phyloP scores from a whole-genome alignment of 495 filamentous ascomycete species.

The Massariosphaeria phaeospora region DNA sequence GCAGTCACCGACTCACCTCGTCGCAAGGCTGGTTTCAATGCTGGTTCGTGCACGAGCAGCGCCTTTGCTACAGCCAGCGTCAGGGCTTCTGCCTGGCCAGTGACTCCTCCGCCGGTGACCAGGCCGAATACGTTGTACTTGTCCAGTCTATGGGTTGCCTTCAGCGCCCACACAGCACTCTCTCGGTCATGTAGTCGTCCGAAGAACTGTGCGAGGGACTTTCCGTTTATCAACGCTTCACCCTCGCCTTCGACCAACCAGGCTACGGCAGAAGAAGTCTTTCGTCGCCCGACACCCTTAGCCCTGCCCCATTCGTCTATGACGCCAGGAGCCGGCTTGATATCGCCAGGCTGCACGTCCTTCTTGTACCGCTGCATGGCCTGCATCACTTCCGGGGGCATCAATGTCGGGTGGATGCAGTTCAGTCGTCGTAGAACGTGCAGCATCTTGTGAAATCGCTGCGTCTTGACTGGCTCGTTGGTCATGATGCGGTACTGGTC shows the following conservation, averaged over 20 bases:
- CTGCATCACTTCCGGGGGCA: constrained; percentile 60
- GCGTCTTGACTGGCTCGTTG: constrained; percentile 71
- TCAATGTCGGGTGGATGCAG: constrained; percentile 73
- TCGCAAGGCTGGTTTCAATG: constrained; percentile 77
- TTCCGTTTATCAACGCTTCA: constrained; percentile 84
- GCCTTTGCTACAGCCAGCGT: constrained; percentile 89
- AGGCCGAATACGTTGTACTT: constrained; percentile 96
- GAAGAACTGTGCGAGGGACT: constrained; percentile 70
- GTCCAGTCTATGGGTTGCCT: constrained; percentile 74
- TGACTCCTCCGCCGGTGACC: constrained; percentile 79
- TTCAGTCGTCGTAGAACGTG: constrained; percentile 74
- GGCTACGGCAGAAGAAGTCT: constrained; percentile 75
- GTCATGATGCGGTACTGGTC: constrained; percentile 66
- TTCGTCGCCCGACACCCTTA: constrained; percentile 74
- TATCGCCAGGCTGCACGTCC: constrained; percentile 64
- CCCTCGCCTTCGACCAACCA: constrained; percentile 88
- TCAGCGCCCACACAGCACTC: constrained; percentile 86
- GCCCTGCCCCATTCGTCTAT: constrained; percentile 73
- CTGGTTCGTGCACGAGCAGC: constrained; percentile 83
- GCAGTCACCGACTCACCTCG: constrained; percentile 61
- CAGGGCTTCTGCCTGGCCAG: constrained; percentile 92
- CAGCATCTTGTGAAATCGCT: constrained; percentile 72
- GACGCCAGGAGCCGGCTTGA: constrained; percentile 49
- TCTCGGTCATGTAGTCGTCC: constrained; percentile 88
- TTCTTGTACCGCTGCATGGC: constrained; percentile 68